These are phyloP conservation scores for Stachybotrys chlorohalonatus DNA, from an alignment of 2,329 filamentous ascomycete species.

Conservation along the genomic window DNA sequence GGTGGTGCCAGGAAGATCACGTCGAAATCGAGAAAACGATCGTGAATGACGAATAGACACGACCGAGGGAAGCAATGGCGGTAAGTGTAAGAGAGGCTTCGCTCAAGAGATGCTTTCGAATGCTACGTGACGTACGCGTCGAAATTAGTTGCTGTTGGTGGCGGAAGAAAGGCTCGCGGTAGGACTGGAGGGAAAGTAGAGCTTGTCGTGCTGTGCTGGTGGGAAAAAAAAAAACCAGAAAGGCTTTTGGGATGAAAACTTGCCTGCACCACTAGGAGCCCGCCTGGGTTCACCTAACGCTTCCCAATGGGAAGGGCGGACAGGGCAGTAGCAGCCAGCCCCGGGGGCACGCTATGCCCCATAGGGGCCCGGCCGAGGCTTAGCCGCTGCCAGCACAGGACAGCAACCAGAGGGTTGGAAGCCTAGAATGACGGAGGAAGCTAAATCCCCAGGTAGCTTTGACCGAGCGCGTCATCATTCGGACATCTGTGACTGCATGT, in stretches of 20 bases:
- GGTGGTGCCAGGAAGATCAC: neutral
- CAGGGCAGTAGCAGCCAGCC: neutral
- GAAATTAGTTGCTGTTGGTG: neutral
- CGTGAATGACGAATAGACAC: neutral
- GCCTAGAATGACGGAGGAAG: neutral
- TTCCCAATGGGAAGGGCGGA: neutral
- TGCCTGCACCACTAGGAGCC: neutral
- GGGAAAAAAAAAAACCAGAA: conserved; percentile 1
- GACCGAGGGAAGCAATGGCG: neutral
- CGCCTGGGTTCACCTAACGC: too few relatives aligned
- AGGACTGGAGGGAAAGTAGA: conserved; percentile 3
- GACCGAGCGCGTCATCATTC: neutral
- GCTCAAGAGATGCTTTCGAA: neutral
- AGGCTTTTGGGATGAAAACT: conserved; percentile 1
- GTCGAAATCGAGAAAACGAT: conserved; percentile 1
- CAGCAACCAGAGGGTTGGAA: neutral
- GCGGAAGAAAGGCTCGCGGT: neutral
- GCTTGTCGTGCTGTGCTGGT: conserved; percentile 5
- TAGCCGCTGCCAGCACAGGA: neutral
- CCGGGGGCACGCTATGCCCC: neutral
- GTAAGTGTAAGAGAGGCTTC: neutral
- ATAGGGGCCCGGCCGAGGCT: neutral
- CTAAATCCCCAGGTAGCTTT: neutral
- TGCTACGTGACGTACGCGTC: neutral
- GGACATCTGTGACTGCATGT: neutral